Evolutionary conservation across 2,329 filamentous ascomycete genomes (phyloP), one percentile per base, ranked within the genome.

Genomic region (Colletotrichum tropicicola): DNA sequence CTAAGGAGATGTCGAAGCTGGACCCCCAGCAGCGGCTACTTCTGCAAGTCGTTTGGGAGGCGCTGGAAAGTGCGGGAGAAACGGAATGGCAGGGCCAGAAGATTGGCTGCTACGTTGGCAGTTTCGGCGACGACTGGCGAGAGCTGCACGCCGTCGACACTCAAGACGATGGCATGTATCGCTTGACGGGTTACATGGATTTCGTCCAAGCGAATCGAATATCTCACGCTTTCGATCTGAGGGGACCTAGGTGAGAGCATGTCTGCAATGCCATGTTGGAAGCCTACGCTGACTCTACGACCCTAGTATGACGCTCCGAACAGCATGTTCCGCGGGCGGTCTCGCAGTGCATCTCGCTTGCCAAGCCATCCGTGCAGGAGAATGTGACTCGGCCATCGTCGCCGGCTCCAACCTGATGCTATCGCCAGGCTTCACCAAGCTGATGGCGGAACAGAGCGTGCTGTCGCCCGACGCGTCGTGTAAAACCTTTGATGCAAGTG

Each of bases 401-500:
- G 71, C 65, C 8, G 77, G 75, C 1, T 54, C 70, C 1, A 79
- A 73, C 59, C 47, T 80, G 4, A 73, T 79, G 25, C 0, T 61
- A 15, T 67, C 69, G 0, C 58, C 58, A 44, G 39, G 30, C 6
- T 27, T 41, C 17, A 51, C 17, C 5, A 30, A 27, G 9, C 39
- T 49, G n/a, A 66, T 74, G 68, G 37, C 68, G 9, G 68, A 70
- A 15, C 52, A 70, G 35, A 69, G 71, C n/a, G 66, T 74, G 1
- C 65, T 77, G 0, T 72, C 70, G 3, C 69, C 74, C 3, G 65
- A 68, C 10, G 70, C 70, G 3, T 66, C 54, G 2, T 73, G 70
- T 61, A 68, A 73, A 48, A 73, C 71, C 6, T 83, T 79, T 45
- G 79, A 82, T 43, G 69, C 73, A 4, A 65, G 70, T 6, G 83